Base-by-base conservation (phyloP, 345 rosid genomes). In the Nephelium lappaceum region DNA sequence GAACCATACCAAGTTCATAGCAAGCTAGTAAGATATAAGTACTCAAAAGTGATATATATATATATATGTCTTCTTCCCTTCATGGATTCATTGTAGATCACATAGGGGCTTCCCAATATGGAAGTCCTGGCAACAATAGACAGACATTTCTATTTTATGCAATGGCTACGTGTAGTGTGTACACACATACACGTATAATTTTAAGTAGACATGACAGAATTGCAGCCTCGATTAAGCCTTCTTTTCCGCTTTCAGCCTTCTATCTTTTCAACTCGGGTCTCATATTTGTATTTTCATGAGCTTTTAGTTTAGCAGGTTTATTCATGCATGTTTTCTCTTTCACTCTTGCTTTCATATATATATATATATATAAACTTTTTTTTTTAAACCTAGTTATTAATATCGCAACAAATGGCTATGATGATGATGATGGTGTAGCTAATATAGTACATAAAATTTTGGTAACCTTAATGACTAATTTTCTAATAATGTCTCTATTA, bases 181-280 rank as follows among this genome's bases (percentile, higher is more conserved):
- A 25, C 63, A 63, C 67, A 25, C 11, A 10, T 0, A 23, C 7
- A 57, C 6, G 4, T 19, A n/a, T 1, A 21, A n/a, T 45, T 69
- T 69, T 11, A 6, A 45, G 58, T 23, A 45, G 60, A 24, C 74
- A 9, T 51, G 45, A 36, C 75, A 57, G 16, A n/a, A 19, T 18
- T 25, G 64, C 64, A 72, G 65, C 76, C 36, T 39, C 43, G 53
- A 51, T 31, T 71, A 71, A 51, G 43, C 74, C 45, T 31, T 21
- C 0, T 57, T 38, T 58, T 39, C 36, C 51, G 36, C 11, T 72
- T 38, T 36, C 38, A 5, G 18, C 16, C 18, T 24, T 63, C 18
- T 8, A 18, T 38, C 53, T 55, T 38, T 38, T 72, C 76, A 38
- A 39, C 61, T 57, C 38, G 31, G 25, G 41, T 38, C 11, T 58